Evolutionary conservation across 2,329 filamentous ascomycete species (phyloP).

Genomic region (Cytospora piceae): DNA sequence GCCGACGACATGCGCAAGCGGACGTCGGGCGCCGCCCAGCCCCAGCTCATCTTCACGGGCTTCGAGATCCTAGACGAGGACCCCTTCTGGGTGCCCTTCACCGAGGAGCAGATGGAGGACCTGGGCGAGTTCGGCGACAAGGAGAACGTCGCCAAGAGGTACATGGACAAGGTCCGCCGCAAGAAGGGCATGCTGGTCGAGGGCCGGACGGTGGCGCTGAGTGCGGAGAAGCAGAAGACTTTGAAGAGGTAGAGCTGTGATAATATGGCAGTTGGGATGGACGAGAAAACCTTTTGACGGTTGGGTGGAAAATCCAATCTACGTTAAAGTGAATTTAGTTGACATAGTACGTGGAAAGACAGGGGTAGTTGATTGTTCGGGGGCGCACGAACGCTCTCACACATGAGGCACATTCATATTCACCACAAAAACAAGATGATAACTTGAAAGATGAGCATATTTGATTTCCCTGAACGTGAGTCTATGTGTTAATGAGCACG

Average conservation of each 20-base stretch:
- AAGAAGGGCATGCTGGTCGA: slow-evolving; percentile 88
- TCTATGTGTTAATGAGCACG: slow-evolving; percentile 24
- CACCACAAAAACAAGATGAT: background rate
- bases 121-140: slow-evolving; percentile 89
- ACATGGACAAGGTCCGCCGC: slow-evolving; percentile 86
- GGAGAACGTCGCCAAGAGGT: slow-evolving; percentile 95
- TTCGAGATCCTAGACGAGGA: slow-evolving; percentile 94
- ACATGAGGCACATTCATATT: background rate
- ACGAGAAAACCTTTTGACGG: background rate
- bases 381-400: background rate
- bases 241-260: slow-evolving; percentile 56
- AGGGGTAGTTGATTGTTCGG: background rate
- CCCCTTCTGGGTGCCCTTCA: slow-evolving; percentile 96
- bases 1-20: slow-evolving; percentile 95
- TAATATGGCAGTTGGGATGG: background rate
- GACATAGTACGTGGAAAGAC: background rate
- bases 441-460: slow-evolving; percentile 5
- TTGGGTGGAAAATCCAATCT: background rate
- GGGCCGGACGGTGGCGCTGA: slow-evolving; percentile 74
- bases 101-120: slow-evolving; percentile 95
- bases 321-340: background rate
- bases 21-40: slow-evolving; percentile 85
- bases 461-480: slow-evolving; percentile 21
- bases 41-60: slow-evolving; percentile 90
- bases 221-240: slow-evolving; percentile 90